Base-by-base conservation (phyloP, 2,329 filamentous ascomycete genomes). In the Cryphonectria nitschkei region DNA sequence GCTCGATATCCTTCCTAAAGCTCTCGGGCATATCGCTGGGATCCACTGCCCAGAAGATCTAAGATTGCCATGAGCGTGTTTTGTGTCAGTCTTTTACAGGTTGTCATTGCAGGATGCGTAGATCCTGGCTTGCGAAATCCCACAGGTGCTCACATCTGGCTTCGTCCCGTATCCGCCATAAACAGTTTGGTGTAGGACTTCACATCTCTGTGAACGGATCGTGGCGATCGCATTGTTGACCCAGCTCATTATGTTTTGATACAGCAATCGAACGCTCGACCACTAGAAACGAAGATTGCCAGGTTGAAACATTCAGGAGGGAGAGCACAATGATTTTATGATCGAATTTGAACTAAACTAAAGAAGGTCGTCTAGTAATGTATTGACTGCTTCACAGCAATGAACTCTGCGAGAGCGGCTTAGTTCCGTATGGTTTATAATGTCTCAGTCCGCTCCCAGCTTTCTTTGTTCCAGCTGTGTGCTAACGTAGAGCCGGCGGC, bases 41-140 rank as follows among this genome's bases (percentile, higher is more conserved):
- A 19, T 16, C 14, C 6, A 71, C 43, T n/a, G 61, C 66, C 69
- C 69, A 71, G 37, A 68, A 68, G 2, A 71, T 68, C 69, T 71
- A 11, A 1, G 11, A 16, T 54, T 6, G 29, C 34, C 19, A 7
- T 37, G 1, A 34, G 56, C 7, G 4, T 4, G 5, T n/a, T 1
- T 43, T 37, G 29, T 29, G 3, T 65, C 19, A 65, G 63, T 29
- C 3, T 29, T 16, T n/a, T 34, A 8, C 41, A 11, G 8, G 9
- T 37, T 37, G 14, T 14, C 37, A 11, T 22, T 43, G 34, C n/a
- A 26, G 8, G 13, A 64, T 26, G 8, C n/a, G n/a, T 11, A 46
- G 6, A n/a, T 5, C 4, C 39, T 19, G 22, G 5, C 2, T 3
- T 1, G 3, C 8, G 34, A 29, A 3, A n/a, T 13, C 29, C 1